Evolutionary conservation across 2,329 filamentous ascomycete species (phyloP), one percentile per base, ranked within the genome.

Genomic region (Microdochium nivale): DNA sequence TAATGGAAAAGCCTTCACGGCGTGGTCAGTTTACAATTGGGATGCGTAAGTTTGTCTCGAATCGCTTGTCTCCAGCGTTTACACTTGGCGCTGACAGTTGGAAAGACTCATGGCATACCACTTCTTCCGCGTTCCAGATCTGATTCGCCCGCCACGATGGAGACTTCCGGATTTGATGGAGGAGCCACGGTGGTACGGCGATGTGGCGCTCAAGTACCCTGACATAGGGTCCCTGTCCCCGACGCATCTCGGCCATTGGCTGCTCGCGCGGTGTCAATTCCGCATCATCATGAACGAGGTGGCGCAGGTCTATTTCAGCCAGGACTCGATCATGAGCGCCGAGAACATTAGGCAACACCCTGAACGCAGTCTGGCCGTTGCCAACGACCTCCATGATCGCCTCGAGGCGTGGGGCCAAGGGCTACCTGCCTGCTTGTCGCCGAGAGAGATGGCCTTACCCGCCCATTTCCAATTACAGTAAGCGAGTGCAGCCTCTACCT

Each of bases 191-290:
- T 70, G 62, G 59, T 71, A 68, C 27, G 66, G 68, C 3, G 69
- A 73, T 46, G 56, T 68, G 2, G 66, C 61, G 60, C 52, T 71
- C 0, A 65, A 59, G 21, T 73, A 72, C 50, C 69, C 69, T 0
- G 30, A 59, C 5, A 57, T 54, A 10, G 47, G 55, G 0, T 53
- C 53, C 1, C 56, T 62, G 1, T 56, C 58, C 7, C 55, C 63
- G 0, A 57, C 56, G 1, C 49, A 58, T 16, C 61, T 66, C 49
- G 62, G 63, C 1, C 53, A 64, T 1, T 52, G 65, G 3, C 62
- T 71, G 44, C 55, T 52, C 25, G 63, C 64, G 0, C 56, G 58
- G 19, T 60, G 54, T 1, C 49, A 54, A 1, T 66, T 72, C 2
- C 58, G 66, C 1, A 47, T 65, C 0, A 67, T 70, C 32, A 63